Evolutionary conservation across 257 asterid genomes (phyloP), one percentile per base, ranked within the genome.

Genomic region (Parsonsia alboflavescens): DNA sequence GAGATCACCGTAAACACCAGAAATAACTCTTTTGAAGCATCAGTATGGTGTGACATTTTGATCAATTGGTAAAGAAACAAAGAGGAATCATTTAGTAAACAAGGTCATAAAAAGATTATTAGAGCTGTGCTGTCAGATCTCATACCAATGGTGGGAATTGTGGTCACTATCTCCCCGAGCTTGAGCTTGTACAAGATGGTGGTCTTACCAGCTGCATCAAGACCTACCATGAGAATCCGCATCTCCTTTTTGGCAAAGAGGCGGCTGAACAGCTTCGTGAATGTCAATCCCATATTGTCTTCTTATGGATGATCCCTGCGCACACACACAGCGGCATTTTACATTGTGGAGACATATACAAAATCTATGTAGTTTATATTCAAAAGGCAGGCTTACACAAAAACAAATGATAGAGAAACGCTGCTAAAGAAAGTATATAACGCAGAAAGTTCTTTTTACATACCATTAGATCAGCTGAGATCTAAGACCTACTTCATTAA

Each of bases 191-290:
- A 92, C 87, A 92, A 75, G 76, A 92, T 92, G 85, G 97, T 92
- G 73, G 96, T 90, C 91, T 91, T 91, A 89, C 97, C 97, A 89
- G 97, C 97, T 8, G 97, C 97, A 82, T 90, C 97, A 26, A 90
- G 95, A 87, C 97, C 97, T 75, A 90, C 97, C 97, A 90, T 90
- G 83, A 90, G 86, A 86, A 90, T 90, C 15, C 97, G 89, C 97
- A 90, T 87, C 80, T 90, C 97, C 85, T 83, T 92, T 95, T 92
- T 92, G 82, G 97, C 97, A 36, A 92, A 92, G 62, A 90, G 96
- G 79, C 96, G 85, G 78, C 93, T 90, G 74, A 92, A 92, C 74
- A 92, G 88, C 90, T 90, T 90, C 1, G 93, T 85, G 78, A 92
- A 90, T 10, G 96, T 80, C 77, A 92, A 77, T 83, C 96, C 96